Evolutionary conservation across 106 monocot genomes (phyloP).

Genomic region (Apostasia shenzhenica): DNA sequence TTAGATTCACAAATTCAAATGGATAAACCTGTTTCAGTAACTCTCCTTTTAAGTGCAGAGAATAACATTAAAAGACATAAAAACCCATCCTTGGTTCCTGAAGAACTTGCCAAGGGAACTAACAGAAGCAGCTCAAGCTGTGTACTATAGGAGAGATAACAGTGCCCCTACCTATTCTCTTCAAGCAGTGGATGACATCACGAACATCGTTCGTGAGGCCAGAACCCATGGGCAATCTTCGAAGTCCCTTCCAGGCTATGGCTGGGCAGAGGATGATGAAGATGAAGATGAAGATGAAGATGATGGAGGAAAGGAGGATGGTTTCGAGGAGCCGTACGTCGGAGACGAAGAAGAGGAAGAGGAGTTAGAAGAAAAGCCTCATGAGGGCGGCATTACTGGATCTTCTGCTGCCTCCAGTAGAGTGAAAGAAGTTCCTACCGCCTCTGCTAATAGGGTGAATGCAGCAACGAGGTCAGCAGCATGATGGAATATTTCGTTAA

Average conservation of each 20-base stretch:
- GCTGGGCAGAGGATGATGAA: conserved; percentile 3
- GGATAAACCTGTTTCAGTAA: neutral
- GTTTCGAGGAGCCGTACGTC: neutral
- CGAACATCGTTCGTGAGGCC: conserved; percentile 25
- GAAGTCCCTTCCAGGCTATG: conserved; percentile 3
- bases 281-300: neutral
- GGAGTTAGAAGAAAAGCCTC: neutral
- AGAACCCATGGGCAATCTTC: conserved; percentile 1
- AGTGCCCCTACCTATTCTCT: conserved; percentile 10
- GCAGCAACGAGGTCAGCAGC: neutral
- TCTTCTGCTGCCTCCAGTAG: neutral
- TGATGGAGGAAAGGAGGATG: neutral
- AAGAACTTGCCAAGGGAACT: conserved; percentile 18
- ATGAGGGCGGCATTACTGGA: neutral
- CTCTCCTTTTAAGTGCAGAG: conserved; percentile 4
- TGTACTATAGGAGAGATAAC: conserved; percentile 15
- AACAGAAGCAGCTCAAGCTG: conserved; percentile 14
- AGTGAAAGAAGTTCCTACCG: neutral
- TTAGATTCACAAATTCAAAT: neutral
- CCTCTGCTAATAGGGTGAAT: neutral
- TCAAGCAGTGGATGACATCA: conserved; percentile 24
- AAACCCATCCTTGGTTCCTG: conserved; percentile 11
- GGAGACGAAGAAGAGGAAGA: neutral
- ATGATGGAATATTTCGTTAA: neutral
- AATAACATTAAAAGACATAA: conserved; percentile 12